Base-by-base conservation (phyloP, 179 eudicot species). In the Beta lomatogona region DNA sequence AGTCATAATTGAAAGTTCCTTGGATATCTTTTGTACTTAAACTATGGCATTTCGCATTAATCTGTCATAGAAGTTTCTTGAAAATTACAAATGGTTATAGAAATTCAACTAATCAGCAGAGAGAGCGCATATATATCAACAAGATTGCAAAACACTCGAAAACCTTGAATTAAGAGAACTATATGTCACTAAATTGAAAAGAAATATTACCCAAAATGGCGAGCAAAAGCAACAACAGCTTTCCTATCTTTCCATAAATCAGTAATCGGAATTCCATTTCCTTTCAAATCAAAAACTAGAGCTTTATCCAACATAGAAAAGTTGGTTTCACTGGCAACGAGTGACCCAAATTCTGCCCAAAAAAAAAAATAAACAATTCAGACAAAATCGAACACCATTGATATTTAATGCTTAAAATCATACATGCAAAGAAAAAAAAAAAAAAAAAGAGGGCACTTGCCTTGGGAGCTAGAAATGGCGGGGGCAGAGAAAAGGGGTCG, bases 231-330 rank as follows among this genome's bases (percentile, higher is more conserved):
- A 53, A 94, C 89, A 77, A 96, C 93, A 65, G 93, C 97, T 84
- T 88, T 96, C 84, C 99, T 88, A 78, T 94, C 93, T 83, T 91
- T 91, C 99, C 99, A 96, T 82, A 96, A 86, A 88, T 92, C 96
- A 83, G 96, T 85, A 68, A 94, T 90, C 0, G 91, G 78, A 77
- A 94, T 65, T 22, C 87, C 88, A 74, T 89, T 92, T 71, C 98
- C 98, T 70, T 83, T 76, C 90, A 96, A 88, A 91, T 90, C 94
- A 85, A 86, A 87, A 67, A 96, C 94, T 73, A 80, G 59, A 21
- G 89, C 94, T 67, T 71, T 84, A 71, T 94, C 96, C 89, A 96
- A 77, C 75, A 80, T 80, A 75, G 85, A 79, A 2, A 81, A 2
- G 45, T 77, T 45, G 19, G 19, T 78, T 79, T 89, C 86, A 45